phyloP scores from a whole-genome alignment of 371 early-diverging fungal genomes.

The Mortierella sp. region DNA sequence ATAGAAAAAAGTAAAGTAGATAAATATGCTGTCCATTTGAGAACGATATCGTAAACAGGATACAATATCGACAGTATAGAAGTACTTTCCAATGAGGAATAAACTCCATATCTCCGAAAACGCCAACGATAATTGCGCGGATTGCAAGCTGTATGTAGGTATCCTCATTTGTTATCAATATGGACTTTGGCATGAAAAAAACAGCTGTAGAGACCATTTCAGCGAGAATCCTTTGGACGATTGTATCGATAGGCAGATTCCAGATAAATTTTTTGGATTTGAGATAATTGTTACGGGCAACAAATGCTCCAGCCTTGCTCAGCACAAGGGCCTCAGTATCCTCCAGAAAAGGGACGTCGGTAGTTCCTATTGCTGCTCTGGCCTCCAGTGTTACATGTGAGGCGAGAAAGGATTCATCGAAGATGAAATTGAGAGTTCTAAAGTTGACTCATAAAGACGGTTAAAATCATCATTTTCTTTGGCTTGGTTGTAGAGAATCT shows the following conservation, averaged over 20 bases:
- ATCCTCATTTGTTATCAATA: conserved; percentile 18
- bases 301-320: neutral
- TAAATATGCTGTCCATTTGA: neutral
- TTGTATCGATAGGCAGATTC: too few species aligned
- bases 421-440: conserved; percentile 13
- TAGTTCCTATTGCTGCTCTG: neutral
- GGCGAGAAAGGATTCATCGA: conserved; percentile 7
- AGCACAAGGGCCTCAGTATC: neutral
- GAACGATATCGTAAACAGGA: neutral
- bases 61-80: neutral
- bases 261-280: neutral
- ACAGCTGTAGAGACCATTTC: neutral
- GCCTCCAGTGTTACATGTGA: neutral
- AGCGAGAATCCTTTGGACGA: neutral
- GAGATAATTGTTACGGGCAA: conserved; percentile 6
- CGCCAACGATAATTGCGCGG: conserved; percentile 7
- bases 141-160: conserved; percentile 11
- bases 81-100: conserved; percentile 22
- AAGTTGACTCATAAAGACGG: too few species aligned
- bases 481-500: neutral
- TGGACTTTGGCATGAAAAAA: neutral
- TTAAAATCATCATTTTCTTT: too few species aligned
- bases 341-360: neutral
- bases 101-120: conserved; percentile 17
- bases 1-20: neutral